Evolutionary conservation across 2,329 filamentous ascomycete genomes (phyloP), one percentile per base, ranked within the genome.

Genomic region (Diaporthe citri): DNA sequence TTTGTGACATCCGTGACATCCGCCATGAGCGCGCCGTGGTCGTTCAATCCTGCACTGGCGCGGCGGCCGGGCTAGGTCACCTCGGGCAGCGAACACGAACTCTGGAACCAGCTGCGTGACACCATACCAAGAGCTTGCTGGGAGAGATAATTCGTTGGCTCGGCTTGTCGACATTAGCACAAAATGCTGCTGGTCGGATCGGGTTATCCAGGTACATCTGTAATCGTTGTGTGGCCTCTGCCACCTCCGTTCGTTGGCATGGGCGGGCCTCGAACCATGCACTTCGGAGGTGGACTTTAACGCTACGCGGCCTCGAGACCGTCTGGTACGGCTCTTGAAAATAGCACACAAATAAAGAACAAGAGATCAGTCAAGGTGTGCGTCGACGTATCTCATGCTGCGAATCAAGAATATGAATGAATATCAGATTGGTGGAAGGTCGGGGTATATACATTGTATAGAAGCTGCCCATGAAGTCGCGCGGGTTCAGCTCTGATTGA

Each of bases 11-110:
- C 64, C 34, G 64, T 69, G 25, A 2, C 34, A 69, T 41, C 46
- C 31, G 34, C 12, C n/a, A 28, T 22, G 46, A 41, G 8, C 9
- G 34, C 22, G 9, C n/a, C 41, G n/a, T 55, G 34, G 15, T 7
- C 12, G 9, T 52, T 7, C 7, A n/a, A 41, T 10, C 22, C 34
- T 39, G 36, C 36, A 39, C 22, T 20, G 28, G 17, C 13, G 22
- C 22, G 28, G 28, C 12, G 28, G 4, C 60, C 43, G 48, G 60
- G 28, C 22, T 52, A 22, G 43, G 22, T 20, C 46, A 52, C 22
- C 43, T 67, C 46, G 64, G 46, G 25, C 48, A 55, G 46, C 34
- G 46, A 28, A 69, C n/a, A 69, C 64, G 48, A 48, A 41, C n/a
- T 55, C 12, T 22, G 34, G 15, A 41, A 41, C n/a, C 48, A 55